Base-by-base conservation (phyloP, 163 green algal genomes). In the Chlamydomonas reinhardtii region DNA sequence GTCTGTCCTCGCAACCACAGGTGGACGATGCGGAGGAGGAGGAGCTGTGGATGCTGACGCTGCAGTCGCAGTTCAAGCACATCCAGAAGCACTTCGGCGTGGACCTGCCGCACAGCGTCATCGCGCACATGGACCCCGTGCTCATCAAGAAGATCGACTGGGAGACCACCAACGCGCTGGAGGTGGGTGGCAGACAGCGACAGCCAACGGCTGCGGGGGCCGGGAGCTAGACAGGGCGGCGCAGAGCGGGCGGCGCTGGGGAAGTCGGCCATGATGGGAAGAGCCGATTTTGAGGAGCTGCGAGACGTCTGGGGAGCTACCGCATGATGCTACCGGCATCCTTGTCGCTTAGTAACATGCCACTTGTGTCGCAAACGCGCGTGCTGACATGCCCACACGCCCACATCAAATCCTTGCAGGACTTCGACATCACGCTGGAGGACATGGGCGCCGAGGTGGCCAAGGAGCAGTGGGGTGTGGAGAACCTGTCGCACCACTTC, bases 141-240 rank as follows among this genome's bases (percentile, higher is more conserved):
- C 81, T 95, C 52, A 74, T 94, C 87, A 95, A 95, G 90, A 95
- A 95, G 92, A 90, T 95, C 62, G 92, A 95, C 83, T 95, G 85
- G 84, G 92, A 95, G 87, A 92, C 92, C 54, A 95, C 92, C 69
- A 85, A 95, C 76, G 90, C 86, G 75, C 73, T 93, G 72, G 92
- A 95, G 66, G 66, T 39, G 66, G 14, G 66, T 39, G 16, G 15
- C 66, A 64, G 32, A 14, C 48, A 17, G 48, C 39, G 39, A 48
- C 39, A 5, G 8, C 39, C 39, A 48, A 8, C 5, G 8, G 39
- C 39, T 5, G 39, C 39, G 39, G 39, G 39, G 39, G 39, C 39
- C 39, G 5, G 39, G 39, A 8, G 39, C 39, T 8, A 48, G 39
- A 8, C 5, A 48, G 5, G n/a, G n/a, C n/a, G n/a, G n/a, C n/a